These are phyloP conservation scores for Geotrichum ghanense DNA, from an alignment of 805 yeast genomes.

Conservation along the genomic window DNA sequence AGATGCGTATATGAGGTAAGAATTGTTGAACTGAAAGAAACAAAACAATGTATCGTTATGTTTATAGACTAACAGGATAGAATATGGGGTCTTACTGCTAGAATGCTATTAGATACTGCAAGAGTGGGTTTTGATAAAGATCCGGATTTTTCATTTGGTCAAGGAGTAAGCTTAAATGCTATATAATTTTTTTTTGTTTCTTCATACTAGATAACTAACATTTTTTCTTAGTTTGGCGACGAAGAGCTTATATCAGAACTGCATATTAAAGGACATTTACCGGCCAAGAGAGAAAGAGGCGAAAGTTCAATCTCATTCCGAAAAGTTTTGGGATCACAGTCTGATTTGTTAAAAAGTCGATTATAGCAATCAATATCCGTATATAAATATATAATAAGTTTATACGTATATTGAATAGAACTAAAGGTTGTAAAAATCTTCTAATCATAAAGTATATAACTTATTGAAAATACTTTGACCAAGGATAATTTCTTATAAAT, in stretches of 20 bases:
- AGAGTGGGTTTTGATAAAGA: constrained; percentile 21
- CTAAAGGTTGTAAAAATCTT: too few species aligned
- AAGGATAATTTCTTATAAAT: too few species aligned
- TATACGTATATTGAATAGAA: too few species aligned
- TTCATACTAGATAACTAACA: not conserved
- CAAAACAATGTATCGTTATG: too few species aligned
- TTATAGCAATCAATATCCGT: not conserved
- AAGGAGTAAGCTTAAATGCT: constrained; percentile 7
- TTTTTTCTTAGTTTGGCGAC: constrained; percentile 18
- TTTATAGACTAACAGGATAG: constrained; percentile 14
- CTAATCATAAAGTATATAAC: too few species aligned
- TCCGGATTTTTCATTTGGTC: constrained; percentile 25
- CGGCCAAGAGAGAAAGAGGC: constrained; percentile 13
- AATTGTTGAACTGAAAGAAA: too few species aligned
- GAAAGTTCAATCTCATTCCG: constrained; percentile 5
- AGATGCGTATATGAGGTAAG: constrained; percentile 2
- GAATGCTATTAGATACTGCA: constrained; percentile 30
- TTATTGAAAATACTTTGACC: too few species aligned
- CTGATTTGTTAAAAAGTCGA: not conserved
- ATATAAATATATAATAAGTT: too few species aligned
- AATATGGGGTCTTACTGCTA: constrained; percentile 34
- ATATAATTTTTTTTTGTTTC: too few species aligned
- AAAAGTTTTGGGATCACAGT: not conserved
- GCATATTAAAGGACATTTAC: constrained; percentile 12
- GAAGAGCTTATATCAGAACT: constrained; percentile 19